Evolutionary conservation across 169 alveolate species (phyloP), one percentile per base, ranked within the genome.

Genomic region (Eimeria praecox): DNA sequence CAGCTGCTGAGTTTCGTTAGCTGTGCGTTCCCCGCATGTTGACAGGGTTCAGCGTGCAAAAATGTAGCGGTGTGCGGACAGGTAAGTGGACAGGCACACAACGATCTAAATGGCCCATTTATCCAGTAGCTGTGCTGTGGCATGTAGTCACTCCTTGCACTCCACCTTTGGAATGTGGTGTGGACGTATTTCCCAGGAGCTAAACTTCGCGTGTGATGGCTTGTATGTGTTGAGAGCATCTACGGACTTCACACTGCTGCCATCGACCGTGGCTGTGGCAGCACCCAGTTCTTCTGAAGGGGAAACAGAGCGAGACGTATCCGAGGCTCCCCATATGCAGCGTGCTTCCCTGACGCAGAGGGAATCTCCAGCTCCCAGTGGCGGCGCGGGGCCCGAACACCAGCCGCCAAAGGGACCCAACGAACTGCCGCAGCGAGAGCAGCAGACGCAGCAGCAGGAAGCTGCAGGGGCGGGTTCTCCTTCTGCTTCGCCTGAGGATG

Each of bases 231-330:
- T 83, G 49, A 52, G 91, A 83, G 91, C 91, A 4, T 83, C 91
- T 52, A 83, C 91, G 75, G 91, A 83, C 75, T 83, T 83, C 38
- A 24, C 91, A 56, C 56, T 83, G 75, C 91, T 83, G 30, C 91
- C 91, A n/a, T 83, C 91, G 22, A 83, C 91, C 35, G 44, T 78
- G 24, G 66, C 88, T 24, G 77, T 54, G 75, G 35, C 75, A 56
- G 91, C 73, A 35, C 49, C 54, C 33, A 20, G n/a, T 46, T 30
- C 54, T 35, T 30, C 91, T 49, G 91, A 83, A 59, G 66, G 35
- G 75, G 91, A 83, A 22, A 22, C 91, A 33, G 91, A 83, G 5
- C 35, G 75, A 18, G 75, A 52, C 91, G 35, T 9, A 33, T 52
- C 77, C n/a, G 91, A 49, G 77, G 54, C 66, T 52, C 77, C 9